Base-by-base conservation (phyloP, 257 asterid genomes). In the Solanum chmielewskii region DNA sequence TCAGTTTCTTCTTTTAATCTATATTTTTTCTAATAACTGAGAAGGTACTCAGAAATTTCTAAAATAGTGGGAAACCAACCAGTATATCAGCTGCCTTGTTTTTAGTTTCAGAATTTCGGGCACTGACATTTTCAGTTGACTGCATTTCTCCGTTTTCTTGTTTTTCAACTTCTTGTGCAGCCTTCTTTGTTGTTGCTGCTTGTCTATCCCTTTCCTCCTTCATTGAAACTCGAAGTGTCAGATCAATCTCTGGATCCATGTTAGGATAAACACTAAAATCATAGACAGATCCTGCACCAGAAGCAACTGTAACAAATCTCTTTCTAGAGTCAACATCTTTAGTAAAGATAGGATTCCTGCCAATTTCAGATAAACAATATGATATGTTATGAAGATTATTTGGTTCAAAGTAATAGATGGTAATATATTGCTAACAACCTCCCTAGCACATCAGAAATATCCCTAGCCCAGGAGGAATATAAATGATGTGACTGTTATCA, bases 191-290 rank as follows among this genome's bases (percentile, higher is more conserved):
- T 88, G 99, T 96, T 76, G 98, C 97, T 91, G 94, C 99, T 91
- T 97, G 99, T 90, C 99, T 94, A 87, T 98, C 99, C 90, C 98
- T 93, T 92, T 95, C 99, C 93, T 97, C 99, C 88, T 97, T 99
- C 99, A 97, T 94, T 87, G 99, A 97, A 75, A 96, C 99, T 78
- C 98, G 92, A 86, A 97, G 99, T 64, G 97, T 98, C 89, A 96
- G 96, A 87, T 98, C 99, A 90, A 95, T 98, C 90, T 97, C 99
- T 0, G 31, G 31, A 29, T 29, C 31, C 31, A 29, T 2, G 31
- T 29, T 29, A 27, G 98, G 99, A 92, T 97, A 98, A 88, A 94
- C 98, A 44, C 99, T 98, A 86, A 97, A 96, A 69, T 96, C 99
- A 91, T 88, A 95, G 82, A 98, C 99, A 78, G 95, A 86, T 35